A percentile compares a stretch with the other conserved stretches of the same genome.
Evolutionary conservation across 495 filamentous ascomycete species (phyloP).

Genomic region (Geopyxis carbonaria): DNA sequence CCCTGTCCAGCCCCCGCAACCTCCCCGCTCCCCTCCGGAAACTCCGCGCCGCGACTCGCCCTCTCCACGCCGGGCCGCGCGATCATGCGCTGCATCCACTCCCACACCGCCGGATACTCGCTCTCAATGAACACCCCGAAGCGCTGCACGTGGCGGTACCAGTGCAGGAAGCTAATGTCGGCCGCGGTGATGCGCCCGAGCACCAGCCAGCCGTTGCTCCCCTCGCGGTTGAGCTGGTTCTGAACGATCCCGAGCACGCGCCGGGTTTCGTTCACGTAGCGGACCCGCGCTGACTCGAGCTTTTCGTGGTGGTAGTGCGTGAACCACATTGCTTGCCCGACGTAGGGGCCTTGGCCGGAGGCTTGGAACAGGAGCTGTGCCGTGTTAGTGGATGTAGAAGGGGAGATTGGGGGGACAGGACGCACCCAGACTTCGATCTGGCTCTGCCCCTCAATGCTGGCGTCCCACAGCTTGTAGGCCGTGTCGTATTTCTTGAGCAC

Average conservation of each 20-base stretch:
- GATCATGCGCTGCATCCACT: constrained; percentile 13
- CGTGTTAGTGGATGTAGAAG: not conserved
- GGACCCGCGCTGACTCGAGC: constrained; percentile 36
- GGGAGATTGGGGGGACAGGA: too few relatives aligned
- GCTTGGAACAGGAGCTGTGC: constrained; percentile 8
- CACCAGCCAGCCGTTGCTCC: constrained; percentile 38
- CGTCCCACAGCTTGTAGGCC: constrained; percentile 40
- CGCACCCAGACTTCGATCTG: constrained; percentile 24
- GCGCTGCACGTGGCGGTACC: constrained; percentile 25
- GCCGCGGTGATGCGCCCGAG: constrained; percentile 41
- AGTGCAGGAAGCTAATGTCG: constrained; percentile 43
- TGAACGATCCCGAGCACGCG: constrained; percentile 46
- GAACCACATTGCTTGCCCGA: constrained; percentile 37
- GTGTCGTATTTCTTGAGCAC: constrained; percentile 53
- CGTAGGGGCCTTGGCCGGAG: constrained; percentile 29
- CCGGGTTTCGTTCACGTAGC: constrained; percentile 45
- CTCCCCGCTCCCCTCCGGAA: constrained; percentile 4
- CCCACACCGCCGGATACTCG: constrained; percentile 17
- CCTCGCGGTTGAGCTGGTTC: constrained; percentile 27
- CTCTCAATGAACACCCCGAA: constrained; percentile 9
- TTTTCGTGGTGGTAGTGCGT: constrained; percentile 35
- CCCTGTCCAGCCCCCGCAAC: too few relatives aligned
- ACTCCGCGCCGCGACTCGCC: constrained; percentile 12
- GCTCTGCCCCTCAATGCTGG: constrained; percentile 34
- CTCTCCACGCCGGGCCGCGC: constrained; percentile 9